Evolutionary conservation across 495 filamentous ascomycete species (phyloP).

Genomic region (Lindgomyces ingoldianus): DNA sequence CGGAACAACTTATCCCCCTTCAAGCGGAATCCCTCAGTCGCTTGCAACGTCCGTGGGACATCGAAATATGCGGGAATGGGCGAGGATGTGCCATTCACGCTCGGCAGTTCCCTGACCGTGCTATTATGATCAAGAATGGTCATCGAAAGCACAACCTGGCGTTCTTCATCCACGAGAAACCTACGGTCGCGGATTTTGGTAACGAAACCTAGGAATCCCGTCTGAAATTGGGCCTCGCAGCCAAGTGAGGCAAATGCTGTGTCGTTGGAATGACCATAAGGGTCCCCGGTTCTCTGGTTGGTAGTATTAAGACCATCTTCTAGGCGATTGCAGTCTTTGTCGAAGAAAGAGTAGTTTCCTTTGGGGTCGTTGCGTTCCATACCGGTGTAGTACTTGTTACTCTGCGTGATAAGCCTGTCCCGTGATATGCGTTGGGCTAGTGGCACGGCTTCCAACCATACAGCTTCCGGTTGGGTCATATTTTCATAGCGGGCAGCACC

Average conservation of each 20-base stretch:
- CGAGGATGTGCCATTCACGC: constrained; percentile 14
- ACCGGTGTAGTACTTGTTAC: constrained; percentile 15
- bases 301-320: constrained; percentile 12
- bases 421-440: background rate
- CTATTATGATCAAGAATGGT: constrained; percentile 19
- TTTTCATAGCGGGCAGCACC: constrained; percentile 13
- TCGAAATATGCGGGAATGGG: constrained; percentile 18
- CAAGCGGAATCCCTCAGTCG: constrained; percentile 2
- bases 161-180: constrained; percentile 12
- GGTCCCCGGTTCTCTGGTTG: constrained; percentile 3
- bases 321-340: constrained; percentile 12
- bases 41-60: constrained; percentile 11
- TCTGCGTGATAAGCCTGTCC: background rate
- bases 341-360: constrained; percentile 20
- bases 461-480: constrained; percentile 8
- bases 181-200: constrained; percentile 11
- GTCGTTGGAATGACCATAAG: constrained; percentile 20
- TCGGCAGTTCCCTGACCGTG: constrained; percentile 8
- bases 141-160: constrained; percentile 10
- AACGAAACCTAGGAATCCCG: constrained; percentile 16
- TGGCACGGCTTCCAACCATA: constrained; percentile 11
- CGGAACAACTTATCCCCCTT: constrained; percentile 2
- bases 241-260: constrained; percentile 12
- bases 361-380: constrained; percentile 18
- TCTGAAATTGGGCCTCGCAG: constrained; percentile 22